A percentile compares a stretch with the other conserved stretches of the same genome.
Conservation (phyloP, 2,329 filamentous ascomycete species). For the Neonectria neomacrospora region DNA sequence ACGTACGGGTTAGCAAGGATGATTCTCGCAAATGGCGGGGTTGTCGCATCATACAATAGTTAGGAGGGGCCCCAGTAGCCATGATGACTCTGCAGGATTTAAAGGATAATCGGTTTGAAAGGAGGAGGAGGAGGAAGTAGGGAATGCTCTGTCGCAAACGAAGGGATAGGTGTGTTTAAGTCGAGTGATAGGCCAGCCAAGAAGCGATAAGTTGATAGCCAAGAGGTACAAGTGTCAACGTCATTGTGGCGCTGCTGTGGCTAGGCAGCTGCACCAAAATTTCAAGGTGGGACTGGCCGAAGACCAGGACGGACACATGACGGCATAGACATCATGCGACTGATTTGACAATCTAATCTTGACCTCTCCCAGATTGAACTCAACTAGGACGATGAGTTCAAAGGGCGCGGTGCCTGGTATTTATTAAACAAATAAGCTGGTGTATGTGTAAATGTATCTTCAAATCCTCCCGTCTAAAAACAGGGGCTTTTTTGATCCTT, state of each 20-base stretch:
- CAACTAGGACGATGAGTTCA: not conserved
- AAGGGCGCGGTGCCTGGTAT: not conserved
- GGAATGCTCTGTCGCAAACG: constrained; percentile 9
- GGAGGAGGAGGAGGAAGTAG: not conserved
- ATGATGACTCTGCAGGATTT: constrained; percentile 40
- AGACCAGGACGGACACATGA: constrained; percentile 1
- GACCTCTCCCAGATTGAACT: not conserved
- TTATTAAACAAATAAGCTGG: not conserved
- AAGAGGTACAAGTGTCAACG: constrained; percentile 46
- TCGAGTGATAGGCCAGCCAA: constrained; percentile 22
- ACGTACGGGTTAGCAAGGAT: constrained; percentile 29
- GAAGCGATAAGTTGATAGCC: constrained; percentile 21
- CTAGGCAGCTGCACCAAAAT: constrained; percentile 27
- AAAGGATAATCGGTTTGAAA: constrained; percentile 1
- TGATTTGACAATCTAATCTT: not conserved
- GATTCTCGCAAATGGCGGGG: constrained; percentile 28
- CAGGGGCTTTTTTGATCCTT: not conserved
- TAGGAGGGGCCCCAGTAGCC: constrained; percentile 58
- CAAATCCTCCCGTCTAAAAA: not conserved
- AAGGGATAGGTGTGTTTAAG: constrained; percentile 9
- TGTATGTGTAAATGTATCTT: not conserved
- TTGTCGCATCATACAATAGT: constrained; percentile 65
- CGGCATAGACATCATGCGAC: not conserved
- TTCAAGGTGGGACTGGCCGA: not conserved
- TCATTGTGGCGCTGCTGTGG: constrained; percentile 56